Evolutionary conservation across 495 filamentous ascomycete genomes (phyloP).

Genomic region (Trichoderma parareesei): DNA sequence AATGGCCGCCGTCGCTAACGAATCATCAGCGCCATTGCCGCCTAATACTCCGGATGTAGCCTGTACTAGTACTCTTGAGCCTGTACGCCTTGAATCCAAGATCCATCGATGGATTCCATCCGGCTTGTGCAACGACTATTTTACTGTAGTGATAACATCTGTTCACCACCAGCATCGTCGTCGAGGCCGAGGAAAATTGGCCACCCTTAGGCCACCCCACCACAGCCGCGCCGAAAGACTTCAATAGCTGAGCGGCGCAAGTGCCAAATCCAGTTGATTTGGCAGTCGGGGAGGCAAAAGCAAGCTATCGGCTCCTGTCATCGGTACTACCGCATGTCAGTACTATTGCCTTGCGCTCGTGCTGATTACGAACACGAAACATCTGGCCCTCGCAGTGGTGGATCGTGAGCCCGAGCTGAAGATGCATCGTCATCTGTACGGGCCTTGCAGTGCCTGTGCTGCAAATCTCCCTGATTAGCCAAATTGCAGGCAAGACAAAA

Average conservation of each 20-base stretch:
- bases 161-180: too few relatives aligned
- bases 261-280: too few relatives aligned
- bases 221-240: background rate
- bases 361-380: background rate
- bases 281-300: too few relatives aligned
- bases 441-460: too few relatives aligned
- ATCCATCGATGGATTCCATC: too few relatives aligned
- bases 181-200: too few relatives aligned
- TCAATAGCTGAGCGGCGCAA: background rate
- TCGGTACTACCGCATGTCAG: background rate
- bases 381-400: background rate
- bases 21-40: conserved; percentile 4
- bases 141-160: too few relatives aligned
- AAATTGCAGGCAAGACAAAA: background rate
- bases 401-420: conserved; percentile 2
- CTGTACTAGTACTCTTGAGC: background rate
- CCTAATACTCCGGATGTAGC: background rate
- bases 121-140: too few relatives aligned
- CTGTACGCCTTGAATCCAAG: background rate
- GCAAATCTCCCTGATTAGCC: background rate
- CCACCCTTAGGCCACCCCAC: background rate
- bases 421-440: background rate
- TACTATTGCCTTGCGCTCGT: background rate
- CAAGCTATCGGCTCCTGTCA: too few relatives aligned
- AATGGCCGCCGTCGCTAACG: conserved; percentile 8